Base-by-base conservation (phyloP, 2,329 filamentous ascomycete genomes). In the Neophaeococcomyces mojaviensis region DNA sequence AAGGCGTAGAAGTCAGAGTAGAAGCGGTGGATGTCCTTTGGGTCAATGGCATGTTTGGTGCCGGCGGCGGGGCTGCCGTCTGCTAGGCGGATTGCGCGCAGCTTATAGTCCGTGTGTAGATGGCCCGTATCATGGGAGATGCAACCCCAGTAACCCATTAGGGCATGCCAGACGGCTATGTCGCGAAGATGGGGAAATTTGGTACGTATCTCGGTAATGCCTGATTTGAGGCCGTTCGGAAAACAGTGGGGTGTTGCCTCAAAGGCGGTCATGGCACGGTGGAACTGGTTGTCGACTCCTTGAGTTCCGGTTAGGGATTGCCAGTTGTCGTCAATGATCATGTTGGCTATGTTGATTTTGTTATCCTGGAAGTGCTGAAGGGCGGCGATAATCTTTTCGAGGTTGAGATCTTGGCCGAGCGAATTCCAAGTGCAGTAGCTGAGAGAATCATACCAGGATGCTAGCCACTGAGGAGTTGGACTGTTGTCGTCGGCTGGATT, bases 311-410 rank as follows among this genome's bases (percentile, higher is more conserved):
- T 76, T 5, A 94, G 74, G 7, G 83, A 79, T 64, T 95, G 89
- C 92, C 92, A 98, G 57, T 94, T 94, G 61, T 98, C 92, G 57
- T 98, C 92, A 51, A 98, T 94, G 50, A 97, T 95, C 2, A 98
- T 72, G 58, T 82, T 94, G 0, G 81, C 82, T 37, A 97, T 75
- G 34, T 84, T 81, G 58, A 98, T 86, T 1, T 82, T 77, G 46
- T 85, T 76, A 24, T 79, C 70, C 3, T 81, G 76, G 9, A 98
- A 69, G 1, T 76, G 73, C 48, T 88, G 79, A 1, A 97, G 70
- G 1, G 89, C 88, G 33, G 79, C 65, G 10, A 88, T 70, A 12
- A 98, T 78, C 82, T 88, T 94, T 16, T 86, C 73, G 49, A 90
- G 86, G 0, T 82, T 92, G 28, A 98, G 71, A 36, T 82, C 70